Conservation (phyloP, 495 filamentous ascomycete genomes). For the Penicillium crystallinum region DNA sequence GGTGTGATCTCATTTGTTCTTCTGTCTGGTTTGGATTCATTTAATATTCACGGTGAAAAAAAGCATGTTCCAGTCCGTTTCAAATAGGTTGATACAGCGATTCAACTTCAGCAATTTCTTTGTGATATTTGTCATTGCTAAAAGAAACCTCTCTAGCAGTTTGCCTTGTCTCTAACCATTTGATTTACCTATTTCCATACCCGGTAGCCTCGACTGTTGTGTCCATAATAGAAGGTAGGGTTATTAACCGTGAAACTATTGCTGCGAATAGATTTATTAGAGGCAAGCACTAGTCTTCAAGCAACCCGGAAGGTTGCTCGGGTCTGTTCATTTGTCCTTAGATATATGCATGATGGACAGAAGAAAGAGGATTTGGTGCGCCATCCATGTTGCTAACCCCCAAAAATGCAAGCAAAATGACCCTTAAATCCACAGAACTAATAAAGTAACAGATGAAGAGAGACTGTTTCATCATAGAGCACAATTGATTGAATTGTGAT, state of each 20-base stretch:
- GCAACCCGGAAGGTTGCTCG: neutral
- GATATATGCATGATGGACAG: neutral
- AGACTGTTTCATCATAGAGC: neutral
- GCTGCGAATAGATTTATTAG: neutral
- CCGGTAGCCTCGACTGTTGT: neutral
- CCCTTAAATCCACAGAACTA: neutral
- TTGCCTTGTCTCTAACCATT: neutral
- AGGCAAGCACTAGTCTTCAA: neutral
- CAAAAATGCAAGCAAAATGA: neutral
- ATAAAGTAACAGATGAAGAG: neutral
- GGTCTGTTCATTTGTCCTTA: neutral
- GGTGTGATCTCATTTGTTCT: neutral
- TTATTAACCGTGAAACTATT: neutral
- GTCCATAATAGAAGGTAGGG: slow-evolving; percentile 1
- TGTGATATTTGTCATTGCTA: neutral
- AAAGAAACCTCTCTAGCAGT: neutral
- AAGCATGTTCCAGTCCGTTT: neutral
- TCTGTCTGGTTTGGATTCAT: neutral
- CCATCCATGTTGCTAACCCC: neutral
- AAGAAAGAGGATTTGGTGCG: neutral
- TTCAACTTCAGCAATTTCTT: neutral
- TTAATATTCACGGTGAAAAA: neutral
- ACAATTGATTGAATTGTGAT: neutral
- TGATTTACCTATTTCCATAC: neutral
- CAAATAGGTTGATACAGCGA: neutral